phyloP scores from a whole-genome alignment of 1,284 basidiomycete genomes.

The Sphagnurus paluster region DNA sequence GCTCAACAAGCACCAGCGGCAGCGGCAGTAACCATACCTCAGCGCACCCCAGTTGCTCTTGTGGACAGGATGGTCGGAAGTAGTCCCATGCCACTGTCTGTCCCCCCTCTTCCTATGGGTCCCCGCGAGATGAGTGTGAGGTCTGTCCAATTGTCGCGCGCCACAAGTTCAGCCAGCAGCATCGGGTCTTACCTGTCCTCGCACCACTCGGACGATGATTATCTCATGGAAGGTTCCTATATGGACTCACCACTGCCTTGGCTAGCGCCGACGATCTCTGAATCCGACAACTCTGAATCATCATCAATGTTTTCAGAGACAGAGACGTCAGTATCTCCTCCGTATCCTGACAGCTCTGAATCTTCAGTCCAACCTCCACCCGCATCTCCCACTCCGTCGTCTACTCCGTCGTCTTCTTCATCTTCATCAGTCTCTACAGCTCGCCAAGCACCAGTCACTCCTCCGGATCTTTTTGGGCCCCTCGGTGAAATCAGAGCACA shows the following conservation, averaged over 20 bases:
- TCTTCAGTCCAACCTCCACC: conserved; percentile 16
- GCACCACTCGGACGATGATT: conserved; percentile 70
- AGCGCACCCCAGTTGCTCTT: conserved; percentile 16
- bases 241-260: conserved; percentile 21
- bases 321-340: conserved; percentile 29
- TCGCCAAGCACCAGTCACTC: conserved; percentile 35
- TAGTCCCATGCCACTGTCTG: conserved; percentile 25
- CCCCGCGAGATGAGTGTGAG: conserved; percentile 23
- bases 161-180: conserved; percentile 53
- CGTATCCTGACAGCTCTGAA: conserved; percentile 27
- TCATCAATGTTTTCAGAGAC: conserved; percentile 10
- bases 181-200: conserved; percentile 66
- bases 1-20: not conserved
- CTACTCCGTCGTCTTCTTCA: too few species aligned
- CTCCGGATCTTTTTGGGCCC: conserved; percentile 38
- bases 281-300: conserved; percentile 18
- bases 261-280: conserved; percentile 11
- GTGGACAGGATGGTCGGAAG: conserved; percentile 33
- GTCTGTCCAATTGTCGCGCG: conserved; percentile 34
- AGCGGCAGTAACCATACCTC: conserved; percentile 10
- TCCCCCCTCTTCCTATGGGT: conserved; percentile 22
- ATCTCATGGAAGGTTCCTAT: conserved; percentile 24
- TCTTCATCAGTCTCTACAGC: conserved; percentile 46
- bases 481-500: conserved; percentile 53
- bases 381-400: conserved; percentile 27